These are phyloP conservation scores for Colletotrichum godetiae DNA, from an alignment of 2,329 filamentous ascomycete genomes.

Conservation along the genomic window DNA sequence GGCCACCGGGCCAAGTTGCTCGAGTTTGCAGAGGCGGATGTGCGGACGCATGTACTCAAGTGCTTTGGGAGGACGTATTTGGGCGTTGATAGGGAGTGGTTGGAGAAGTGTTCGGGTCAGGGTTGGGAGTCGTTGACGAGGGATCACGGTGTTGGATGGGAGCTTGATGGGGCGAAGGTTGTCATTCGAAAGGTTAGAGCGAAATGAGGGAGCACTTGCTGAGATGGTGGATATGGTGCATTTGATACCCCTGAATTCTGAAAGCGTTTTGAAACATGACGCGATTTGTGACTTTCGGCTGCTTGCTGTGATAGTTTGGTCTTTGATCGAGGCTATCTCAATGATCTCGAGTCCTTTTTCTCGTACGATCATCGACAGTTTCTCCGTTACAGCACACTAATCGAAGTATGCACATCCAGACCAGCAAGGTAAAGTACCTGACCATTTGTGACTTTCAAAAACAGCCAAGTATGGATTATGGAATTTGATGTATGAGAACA, in stretches of 20 bases:
- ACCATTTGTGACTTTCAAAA: no score
- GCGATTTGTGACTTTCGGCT: neutral
- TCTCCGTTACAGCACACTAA: no score
- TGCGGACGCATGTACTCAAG: conserved; percentile 83
- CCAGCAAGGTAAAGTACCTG: no score
- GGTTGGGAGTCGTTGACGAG: conserved; percentile 79
- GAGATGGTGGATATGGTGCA: neutral
- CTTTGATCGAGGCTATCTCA: neutral
- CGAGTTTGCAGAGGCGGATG: conserved; percentile 81
- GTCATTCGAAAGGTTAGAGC: conserved; percentile 73
- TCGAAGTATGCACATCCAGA: no score
- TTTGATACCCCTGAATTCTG: conserved; percentile 28
- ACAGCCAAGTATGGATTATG: no score
- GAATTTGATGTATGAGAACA: no score
- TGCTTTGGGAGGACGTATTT: conserved; percentile 88
- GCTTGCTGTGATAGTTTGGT: neutral
- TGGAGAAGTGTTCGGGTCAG: conserved; percentile 76
- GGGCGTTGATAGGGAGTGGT: conserved; percentile 72
- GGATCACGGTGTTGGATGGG: conserved; percentile 85
- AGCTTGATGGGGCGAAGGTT: conserved; percentile 77
- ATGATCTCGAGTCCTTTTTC: neutral
- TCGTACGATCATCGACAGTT: neutral
- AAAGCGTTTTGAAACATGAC: neutral
- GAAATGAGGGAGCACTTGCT: neutral
- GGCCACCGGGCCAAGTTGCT: conserved; percentile 83